Evolutionary conservation across 305 asterid species (phyloP).

Genomic region (Nicotiana rustica): DNA sequence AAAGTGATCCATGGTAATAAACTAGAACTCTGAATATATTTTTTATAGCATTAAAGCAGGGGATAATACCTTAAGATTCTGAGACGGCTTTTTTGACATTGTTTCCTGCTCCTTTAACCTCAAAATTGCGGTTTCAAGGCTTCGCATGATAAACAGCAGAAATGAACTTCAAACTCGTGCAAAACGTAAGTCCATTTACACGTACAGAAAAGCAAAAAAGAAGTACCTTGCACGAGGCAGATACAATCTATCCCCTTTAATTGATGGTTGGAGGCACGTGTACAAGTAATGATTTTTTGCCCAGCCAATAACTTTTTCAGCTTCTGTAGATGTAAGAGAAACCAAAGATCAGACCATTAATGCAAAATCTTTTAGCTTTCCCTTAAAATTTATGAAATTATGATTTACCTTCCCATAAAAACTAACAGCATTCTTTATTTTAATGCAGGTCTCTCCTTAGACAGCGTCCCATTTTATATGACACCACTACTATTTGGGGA

Average conservation of each 20-base stretch:
- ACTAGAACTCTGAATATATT: neutral
- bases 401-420: constrained; percentile 21
- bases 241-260: constrained; percentile 78
- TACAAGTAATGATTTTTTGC: constrained; percentile 92
- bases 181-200: constrained; percentile 9
- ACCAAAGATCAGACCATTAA: constrained; percentile 9
- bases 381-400: constrained; percentile 5
- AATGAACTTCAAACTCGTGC: constrained; percentile 41
- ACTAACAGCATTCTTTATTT: constrained; percentile 3
- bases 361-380: constrained; percentile 8
- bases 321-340: constrained; percentile 63
- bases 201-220: constrained; percentile 39
- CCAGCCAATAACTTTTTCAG: constrained; percentile 96
- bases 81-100: constrained; percentile 82
- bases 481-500: neutral
- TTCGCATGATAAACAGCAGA: constrained; percentile 44
- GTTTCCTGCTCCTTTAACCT: constrained; percentile 88
- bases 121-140: constrained; percentile 85
- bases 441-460: constrained; percentile 11
- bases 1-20: constrained; percentile 9
- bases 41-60: constrained; percentile 11
- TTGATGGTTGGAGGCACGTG: constrained; percentile 68
- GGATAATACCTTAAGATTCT: constrained; percentile 72
- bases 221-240: constrained; percentile 89
- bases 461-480: neutral